These are phyloP conservation scores for Ustilago xerochloae DNA, from an alignment of 1,284 basidiomycete species.

Conservation along the genomic window DNA sequence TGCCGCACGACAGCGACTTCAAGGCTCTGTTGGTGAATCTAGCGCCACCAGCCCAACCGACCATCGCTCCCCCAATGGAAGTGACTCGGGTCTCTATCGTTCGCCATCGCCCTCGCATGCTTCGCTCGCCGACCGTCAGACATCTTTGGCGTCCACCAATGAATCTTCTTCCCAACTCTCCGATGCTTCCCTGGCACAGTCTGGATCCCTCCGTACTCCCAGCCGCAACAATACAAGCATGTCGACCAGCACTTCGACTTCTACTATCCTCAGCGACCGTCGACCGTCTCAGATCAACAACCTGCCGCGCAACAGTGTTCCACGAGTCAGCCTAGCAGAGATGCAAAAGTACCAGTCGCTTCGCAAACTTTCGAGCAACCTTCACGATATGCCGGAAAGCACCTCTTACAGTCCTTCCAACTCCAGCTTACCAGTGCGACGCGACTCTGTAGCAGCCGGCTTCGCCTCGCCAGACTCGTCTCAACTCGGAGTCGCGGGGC, in stretches of 20 bases:
- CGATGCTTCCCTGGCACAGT: conserved; percentile 15
- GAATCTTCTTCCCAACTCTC: conserved; percentile 34
- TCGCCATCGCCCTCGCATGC: conserved; percentile 34
- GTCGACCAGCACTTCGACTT: conserved; percentile 25
- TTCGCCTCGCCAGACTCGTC: conserved; percentile 11
- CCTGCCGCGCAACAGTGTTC: conserved; percentile 39
- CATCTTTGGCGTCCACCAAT: conserved; percentile 26
- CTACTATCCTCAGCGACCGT: conserved; percentile 44
- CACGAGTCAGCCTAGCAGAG: conserved; percentile 41
- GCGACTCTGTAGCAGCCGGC: conserved; percentile 16
- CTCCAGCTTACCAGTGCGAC: conserved; percentile 17
- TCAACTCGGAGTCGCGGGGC: conserved; percentile 11
- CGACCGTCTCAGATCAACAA: conserved; percentile 41
- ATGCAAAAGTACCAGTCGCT: conserved; percentile 49
- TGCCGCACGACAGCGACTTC: conserved; percentile 42
- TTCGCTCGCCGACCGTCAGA: conserved; percentile 24
- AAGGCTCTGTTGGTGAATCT: conserved; percentile 39
- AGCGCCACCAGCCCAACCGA: conserved; percentile 29
- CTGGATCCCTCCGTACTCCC: conserved; percentile 14
- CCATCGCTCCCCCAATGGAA: conserved; percentile 31
- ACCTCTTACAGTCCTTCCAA: conserved; percentile 16
- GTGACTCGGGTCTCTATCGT: conserved; percentile 26
- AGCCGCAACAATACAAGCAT: conserved; percentile 22
- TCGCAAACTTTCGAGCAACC: conserved; percentile 44
- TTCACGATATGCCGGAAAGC: conserved; percentile 20